Base-by-base conservation (phyloP, 805 yeast species). In the Scheffersomyces stipitis region DNA sequence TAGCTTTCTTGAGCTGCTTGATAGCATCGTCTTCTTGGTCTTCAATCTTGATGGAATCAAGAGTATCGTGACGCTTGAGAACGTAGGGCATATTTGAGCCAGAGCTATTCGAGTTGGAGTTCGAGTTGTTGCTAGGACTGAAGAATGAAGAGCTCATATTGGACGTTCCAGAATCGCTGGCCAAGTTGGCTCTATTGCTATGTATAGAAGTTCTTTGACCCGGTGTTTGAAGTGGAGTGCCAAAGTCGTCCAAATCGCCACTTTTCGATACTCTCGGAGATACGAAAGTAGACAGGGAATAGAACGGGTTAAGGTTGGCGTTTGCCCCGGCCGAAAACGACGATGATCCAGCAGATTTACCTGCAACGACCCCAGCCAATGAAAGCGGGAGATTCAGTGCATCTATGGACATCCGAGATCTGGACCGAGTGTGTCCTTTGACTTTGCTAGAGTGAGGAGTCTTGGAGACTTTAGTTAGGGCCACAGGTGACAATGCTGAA, bases 11-110 rank as follows among this genome's bases (percentile, higher is more conserved):
- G 38, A 69, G 49, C 38, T 66, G 69, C 42, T 62, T 62, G 39
- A 69, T 57, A 0, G 74, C 73, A 49, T 69, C 72, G 42, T 67
- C 66, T 31, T 67, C 71, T 36, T 65, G 69, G 34, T 59, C 66
- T 41, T 66, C 71, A 40, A 62, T 54, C 18, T 52, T 51, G 30
- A 64, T 56, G 3, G 65, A 49, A 18, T 64, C 69, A 16, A 64
- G 38, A 7, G 60, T 51, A 36, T 58, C 64, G 28, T 52, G 51
- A 22, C 59, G 38, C 28, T 47, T 49, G n/a, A 53, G 44, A 2
- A 30, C 41, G 41, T 34, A 40, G 14, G 46, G 53, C 13, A 41
- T 28, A 17, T 20, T 31, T 15, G 27, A 37, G 12, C 14, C 16
- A 20, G 10, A 22, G 26, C 37, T 29, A 14, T 15, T 23, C 17